Base-by-base conservation (phyloP, 1,284 basidiomycete species). In the Ustilago trichophora region DNA sequence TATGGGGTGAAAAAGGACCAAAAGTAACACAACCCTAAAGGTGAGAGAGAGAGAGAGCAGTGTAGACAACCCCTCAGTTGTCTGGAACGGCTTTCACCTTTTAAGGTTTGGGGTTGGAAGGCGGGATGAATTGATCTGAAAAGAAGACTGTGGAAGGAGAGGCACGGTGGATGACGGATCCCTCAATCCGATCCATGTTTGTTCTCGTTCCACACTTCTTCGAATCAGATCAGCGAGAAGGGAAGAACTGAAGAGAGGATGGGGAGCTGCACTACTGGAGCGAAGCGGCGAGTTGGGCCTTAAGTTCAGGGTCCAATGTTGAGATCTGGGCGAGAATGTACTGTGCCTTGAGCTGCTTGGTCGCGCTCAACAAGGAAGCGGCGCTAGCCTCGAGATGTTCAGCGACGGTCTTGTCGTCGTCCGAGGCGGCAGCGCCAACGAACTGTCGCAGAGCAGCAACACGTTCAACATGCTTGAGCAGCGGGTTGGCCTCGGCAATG, bases 401-500 rank as follows among this genome's bases (percentile, higher is more conserved):
- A 13, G 64, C 68, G 6, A 75, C 73, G 19, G 66, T 67, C 50
- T 76, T 66, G 46, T 73, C 67, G 31, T 78, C 73, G 46, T 77
- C 76, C 18, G 45, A 26, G 12, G 69, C 48, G 36, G 76, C 77
- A 32, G 72, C 57, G 12, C 67, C 63, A 34, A 76, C 46, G 32
- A 76, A 50, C 36, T 52, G 62, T 26, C 68, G 55, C 48, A 83
- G 49, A 25, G 66, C 62, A 32, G 57, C 73, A 31, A 74, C 38
- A 18, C 74, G 60, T 26, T 75, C 75, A 36, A 55, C 49, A 27
- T 75, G 73, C 38, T 73, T 73, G 53, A 83, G 71, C 26, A 67
- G 25, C 19, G 79, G 66, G 72, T 82, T 72, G 36, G 82, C 82
- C 22, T 48, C 66, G 3, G 59, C 72, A 32, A 83, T 62, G 22